A percentile compares a stretch with the other conserved stretches of the same genome.
Conservation (phyloP, 2,329 filamentous ascomycete species). For the Fusarium goolgardi region DNA sequence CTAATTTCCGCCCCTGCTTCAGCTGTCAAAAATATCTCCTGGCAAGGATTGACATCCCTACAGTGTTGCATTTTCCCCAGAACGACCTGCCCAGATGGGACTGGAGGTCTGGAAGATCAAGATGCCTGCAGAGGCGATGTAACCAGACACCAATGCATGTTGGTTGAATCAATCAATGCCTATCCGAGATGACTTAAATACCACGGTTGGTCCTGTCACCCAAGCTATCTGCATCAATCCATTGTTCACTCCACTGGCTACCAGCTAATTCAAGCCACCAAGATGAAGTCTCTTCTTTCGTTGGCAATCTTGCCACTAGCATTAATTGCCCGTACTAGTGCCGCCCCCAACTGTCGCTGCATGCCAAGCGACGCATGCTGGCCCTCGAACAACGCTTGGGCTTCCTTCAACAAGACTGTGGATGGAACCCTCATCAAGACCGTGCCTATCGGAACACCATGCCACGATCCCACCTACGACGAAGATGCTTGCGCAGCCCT, state of each 20-base stretch:
- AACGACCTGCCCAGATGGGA: conserved; percentile 5
- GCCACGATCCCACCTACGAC: conserved; percentile 63
- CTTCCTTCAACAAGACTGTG: conserved; percentile 62
- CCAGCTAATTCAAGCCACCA: neutral
- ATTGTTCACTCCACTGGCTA: neutral
- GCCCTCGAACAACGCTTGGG: conserved; percentile 61
- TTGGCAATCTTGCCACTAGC: conserved; percentile 1
- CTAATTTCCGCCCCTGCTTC: conserved; percentile 1
- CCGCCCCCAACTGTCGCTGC: conserved; percentile 47
- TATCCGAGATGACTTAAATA: neutral
- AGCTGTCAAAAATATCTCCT: neutral
- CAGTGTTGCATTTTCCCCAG: neutral
- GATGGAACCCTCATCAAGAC: conserved; percentile 63
- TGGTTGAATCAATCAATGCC: neutral
- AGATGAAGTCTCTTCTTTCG: conserved; percentile 1
- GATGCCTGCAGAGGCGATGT: neutral
- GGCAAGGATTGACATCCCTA: neutral
- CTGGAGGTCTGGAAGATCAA: neutral
- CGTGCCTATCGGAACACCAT: conserved; percentile 62
- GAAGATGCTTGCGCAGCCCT: conserved; percentile 57
- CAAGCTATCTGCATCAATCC: neutral
- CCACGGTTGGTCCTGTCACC: neutral
- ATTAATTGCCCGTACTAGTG: neutral
- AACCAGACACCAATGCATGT: neutral
- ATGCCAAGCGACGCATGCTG: conserved; percentile 65